A percentile compares a stretch with the other conserved stretches of the same genome.
Conservation (phyloP, 2,329 filamentous ascomycete species). For the Bipolaris gigantea region DNA sequence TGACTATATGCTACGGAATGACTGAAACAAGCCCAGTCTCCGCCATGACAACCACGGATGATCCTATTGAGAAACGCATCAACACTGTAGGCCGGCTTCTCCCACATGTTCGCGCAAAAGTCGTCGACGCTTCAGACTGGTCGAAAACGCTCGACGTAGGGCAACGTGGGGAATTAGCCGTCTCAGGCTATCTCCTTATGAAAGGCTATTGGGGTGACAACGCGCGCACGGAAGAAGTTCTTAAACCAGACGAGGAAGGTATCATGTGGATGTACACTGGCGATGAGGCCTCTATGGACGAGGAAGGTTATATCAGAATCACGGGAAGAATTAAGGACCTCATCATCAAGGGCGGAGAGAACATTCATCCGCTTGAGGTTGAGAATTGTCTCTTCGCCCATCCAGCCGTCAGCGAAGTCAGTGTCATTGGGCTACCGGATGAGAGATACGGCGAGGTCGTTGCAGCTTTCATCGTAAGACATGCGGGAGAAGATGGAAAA, state of each 20-base stretch:
- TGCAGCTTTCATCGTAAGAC: slow-evolving; percentile 74
- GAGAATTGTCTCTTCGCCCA: slow-evolving; percentile 84
- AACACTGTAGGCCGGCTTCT: slow-evolving; percentile 77
- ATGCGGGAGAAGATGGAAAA: slow-evolving; percentile 31
- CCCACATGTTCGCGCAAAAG: slow-evolving; percentile 77
- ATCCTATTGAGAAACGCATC: slow-evolving; percentile 73
- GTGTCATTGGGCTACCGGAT: slow-evolving; percentile 82
- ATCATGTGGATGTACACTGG: slow-evolving; percentile 87
- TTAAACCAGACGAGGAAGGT: slow-evolving; percentile 58
- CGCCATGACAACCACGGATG: slow-evolving; percentile 78
- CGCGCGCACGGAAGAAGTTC: slow-evolving; percentile 68
- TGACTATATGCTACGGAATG: slow-evolving; percentile 97
- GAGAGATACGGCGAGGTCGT: slow-evolving; percentile 84
- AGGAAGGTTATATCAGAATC: slow-evolving; percentile 80
- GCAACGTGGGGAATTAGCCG: slow-evolving; percentile 76
- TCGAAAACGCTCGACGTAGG: slow-evolving; percentile 63
- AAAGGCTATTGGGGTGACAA: slow-evolving; percentile 84
- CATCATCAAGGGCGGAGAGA: slow-evolving; percentile 93
- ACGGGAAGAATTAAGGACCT: slow-evolving; percentile 93
- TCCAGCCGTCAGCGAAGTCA: slow-evolving; percentile 70
- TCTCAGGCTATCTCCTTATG: slow-evolving; percentile 86
- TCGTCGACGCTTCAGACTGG: slow-evolving; percentile 71
- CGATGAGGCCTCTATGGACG: slow-evolving; percentile 86
- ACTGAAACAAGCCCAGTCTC: slow-evolving; percentile 79
- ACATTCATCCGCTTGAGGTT: slow-evolving; percentile 91